These are phyloP conservation scores for Avena insularis DNA, from an alignment of 176 grass and related monocot genomes.

Conservation along the genomic window DNA sequence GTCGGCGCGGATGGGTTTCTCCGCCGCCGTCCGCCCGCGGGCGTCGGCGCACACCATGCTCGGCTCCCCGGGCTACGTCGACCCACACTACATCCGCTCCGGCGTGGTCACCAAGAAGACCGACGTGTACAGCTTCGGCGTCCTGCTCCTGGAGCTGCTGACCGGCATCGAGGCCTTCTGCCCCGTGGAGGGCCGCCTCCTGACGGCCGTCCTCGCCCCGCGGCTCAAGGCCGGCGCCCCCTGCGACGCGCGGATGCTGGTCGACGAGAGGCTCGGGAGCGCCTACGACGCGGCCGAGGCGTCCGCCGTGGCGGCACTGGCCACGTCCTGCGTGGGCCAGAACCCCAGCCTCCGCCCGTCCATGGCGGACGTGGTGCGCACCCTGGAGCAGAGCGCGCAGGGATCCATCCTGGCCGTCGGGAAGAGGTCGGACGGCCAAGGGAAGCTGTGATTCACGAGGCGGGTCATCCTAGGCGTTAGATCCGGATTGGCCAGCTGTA, in stretches of 20 bases:
- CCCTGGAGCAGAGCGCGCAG: conserved; percentile 45
- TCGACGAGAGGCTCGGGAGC: conserved; percentile 59
- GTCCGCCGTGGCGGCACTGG: conserved; percentile 42
- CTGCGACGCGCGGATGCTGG: conserved; percentile 32
- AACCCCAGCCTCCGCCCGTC: conserved; percentile 73
- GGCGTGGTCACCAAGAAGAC: conserved; percentile 92
- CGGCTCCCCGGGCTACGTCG: conserved; percentile 88
- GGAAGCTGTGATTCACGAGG: conserved; percentile 42
- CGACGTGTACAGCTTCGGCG: conserved; percentile 97
- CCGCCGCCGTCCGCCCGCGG: conserved; percentile 72
- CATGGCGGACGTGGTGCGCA: conserved; percentile 72
- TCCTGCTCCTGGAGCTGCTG: conserved; percentile 85
- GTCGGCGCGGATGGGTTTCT: conserved; percentile 85
- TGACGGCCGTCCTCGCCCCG: conserved; percentile 61
- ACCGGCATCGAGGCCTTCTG: conserved; percentile 88
- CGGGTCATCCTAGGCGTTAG: conserved; percentile 42
- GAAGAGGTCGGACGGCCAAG: conserved; percentile 37
- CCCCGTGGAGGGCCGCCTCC: conserved; percentile 60
- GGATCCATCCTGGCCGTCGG: conserved; percentile 52
- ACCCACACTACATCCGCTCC: conserved; percentile 94
- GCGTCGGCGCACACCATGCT: conserved; percentile 66
- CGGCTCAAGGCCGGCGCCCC: conserved; percentile 30
- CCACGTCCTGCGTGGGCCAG: conserved; percentile 60
- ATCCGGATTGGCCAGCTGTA: conserved; percentile 54
- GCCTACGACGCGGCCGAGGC: conserved; percentile 60